A percentile compares a stretch with the other conserved stretches of the same genome.
Evolutionary conservation across 2,329 filamentous ascomycete species (phyloP).

Genomic region (Calonectria pteridis): DNA sequence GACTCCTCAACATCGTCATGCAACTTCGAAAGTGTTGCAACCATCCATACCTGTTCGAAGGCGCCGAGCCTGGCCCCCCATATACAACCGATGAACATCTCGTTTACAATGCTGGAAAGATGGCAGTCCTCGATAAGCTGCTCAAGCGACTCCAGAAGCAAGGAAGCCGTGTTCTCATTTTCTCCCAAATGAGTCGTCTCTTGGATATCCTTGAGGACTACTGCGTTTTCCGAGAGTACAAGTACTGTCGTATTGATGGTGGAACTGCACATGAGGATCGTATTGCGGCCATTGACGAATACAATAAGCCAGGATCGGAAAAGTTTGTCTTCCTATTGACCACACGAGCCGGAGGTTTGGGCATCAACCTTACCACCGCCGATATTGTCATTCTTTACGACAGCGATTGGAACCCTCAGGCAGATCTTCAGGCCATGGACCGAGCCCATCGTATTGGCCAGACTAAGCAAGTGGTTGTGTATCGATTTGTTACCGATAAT

Average conservation of each 20-base stretch:
- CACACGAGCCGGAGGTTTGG: slow-evolving; percentile 93
- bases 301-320: slow-evolving; percentile 95
- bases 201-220: slow-evolving; percentile 98
- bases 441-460: slow-evolving; percentile 98
- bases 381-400: slow-evolving; percentile 98
- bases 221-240: slow-evolving; percentile 93
- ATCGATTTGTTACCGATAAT: slow-evolving; percentile 96
- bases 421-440: slow-evolving; percentile 98
- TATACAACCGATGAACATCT: slow-evolving; percentile 99
- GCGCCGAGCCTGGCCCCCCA: slow-evolving; percentile 94
- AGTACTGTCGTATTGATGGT: slow-evolving; percentile 98
- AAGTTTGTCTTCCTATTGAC: slow-evolving; percentile 97
- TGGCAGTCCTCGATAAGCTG: slow-evolving; percentile 95
- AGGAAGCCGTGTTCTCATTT: slow-evolving; percentile 96
- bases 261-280: slow-evolving; percentile 97
- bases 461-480: slow-evolving; percentile 97
- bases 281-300: slow-evolving; percentile 97
- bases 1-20: slow-evolving; percentile 98
- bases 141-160: slow-evolving; percentile 85
- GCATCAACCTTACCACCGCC: slow-evolving; percentile 95
- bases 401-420: slow-evolving; percentile 99
- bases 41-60: slow-evolving; percentile 97
- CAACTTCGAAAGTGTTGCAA: slow-evolving; percentile 99
- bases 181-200: slow-evolving; percentile 98
- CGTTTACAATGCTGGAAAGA: slow-evolving; percentile 93